phyloP scores from a whole-genome alignment of 768 basidiomycete species.

The Macrolepiota fuliginosa region DNA sequence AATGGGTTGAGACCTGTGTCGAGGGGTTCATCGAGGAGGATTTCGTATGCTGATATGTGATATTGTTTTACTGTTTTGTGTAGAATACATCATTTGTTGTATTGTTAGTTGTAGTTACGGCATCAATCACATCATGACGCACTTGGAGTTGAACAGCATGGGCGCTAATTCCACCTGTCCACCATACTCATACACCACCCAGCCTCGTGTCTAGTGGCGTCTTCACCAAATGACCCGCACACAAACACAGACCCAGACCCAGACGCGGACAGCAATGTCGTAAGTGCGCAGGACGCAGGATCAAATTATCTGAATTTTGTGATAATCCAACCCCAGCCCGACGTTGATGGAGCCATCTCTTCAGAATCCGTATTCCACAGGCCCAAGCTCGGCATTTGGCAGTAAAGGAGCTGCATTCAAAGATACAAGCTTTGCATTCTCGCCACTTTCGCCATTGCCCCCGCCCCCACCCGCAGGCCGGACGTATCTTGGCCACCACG shows the following conservation, averaged over 20 bases:
- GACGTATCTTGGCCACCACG: background rate
- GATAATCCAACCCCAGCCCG: background rate
- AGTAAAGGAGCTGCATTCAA: background rate
- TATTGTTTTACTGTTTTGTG: background rate
- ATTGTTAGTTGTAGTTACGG: background rate
- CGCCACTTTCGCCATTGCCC: background rate
- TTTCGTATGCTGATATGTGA: slow-evolving; percentile 7
- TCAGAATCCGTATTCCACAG: slow-evolving; percentile 1
- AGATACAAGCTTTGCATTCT: background rate
- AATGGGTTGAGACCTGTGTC: background rate
- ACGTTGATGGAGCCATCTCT: background rate
- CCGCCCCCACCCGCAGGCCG: slow-evolving; percentile 8
- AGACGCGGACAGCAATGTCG: slow-evolving; percentile 4
- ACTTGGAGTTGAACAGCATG: background rate
- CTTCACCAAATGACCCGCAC: background rate
- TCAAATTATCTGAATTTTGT: background rate
- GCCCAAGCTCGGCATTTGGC: background rate
- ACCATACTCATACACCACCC: too few species aligned
- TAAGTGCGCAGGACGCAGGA: background rate
- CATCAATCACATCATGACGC: background rate
- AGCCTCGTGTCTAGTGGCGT: slow-evolving; percentile 1
- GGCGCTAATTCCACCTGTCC: too few species aligned
- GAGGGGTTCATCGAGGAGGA: background rate
- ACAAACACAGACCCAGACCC: slow-evolving; percentile 1
- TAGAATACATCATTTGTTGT: background rate